phyloP scores from a whole-genome alignment of 306 rosid species.

The Cicer cuneatum region DNA sequence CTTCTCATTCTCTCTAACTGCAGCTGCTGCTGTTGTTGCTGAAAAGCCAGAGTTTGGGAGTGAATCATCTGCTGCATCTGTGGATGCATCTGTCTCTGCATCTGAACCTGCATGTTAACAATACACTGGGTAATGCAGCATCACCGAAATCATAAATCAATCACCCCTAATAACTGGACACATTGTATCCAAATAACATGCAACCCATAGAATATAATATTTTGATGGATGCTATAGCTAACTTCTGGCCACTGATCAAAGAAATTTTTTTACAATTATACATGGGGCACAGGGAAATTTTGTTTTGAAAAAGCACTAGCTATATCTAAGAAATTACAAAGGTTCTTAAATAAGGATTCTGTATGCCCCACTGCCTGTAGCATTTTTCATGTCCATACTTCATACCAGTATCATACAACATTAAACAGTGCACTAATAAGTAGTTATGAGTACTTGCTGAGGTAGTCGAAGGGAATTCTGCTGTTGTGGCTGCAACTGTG shows the following conservation, averaged over 20 bases:
- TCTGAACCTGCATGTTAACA: conserved; percentile 56
- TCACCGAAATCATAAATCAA: conserved; percentile 29
- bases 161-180: conserved; percentile 12
- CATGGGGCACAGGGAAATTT: conserved; percentile 30
- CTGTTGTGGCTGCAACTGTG: conserved; percentile 70
- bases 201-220: neutral
- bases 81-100: conserved; percentile 72
- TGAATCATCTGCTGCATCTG: conserved; percentile 77
- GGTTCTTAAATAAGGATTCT: conserved; percentile 14
- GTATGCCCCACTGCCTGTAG: neutral
- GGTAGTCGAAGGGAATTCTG: conserved; percentile 67
- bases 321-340: conserved; percentile 11
- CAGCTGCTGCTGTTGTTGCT: conserved; percentile 51
- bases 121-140: conserved; percentile 29
- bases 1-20: conserved; percentile 67
- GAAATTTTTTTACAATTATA: neutral
- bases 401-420: conserved; percentile 21
- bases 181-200: conserved; percentile 4
- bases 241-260: neutral
- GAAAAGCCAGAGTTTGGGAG: conserved; percentile 57
- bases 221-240: conserved; percentile 4
- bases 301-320: conserved; percentile 17
- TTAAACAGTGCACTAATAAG: conserved; percentile 38
- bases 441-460: conserved; percentile 66
- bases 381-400: conserved; percentile 28